Percentiles rank a stretch among this genome's conserved stretches.
These are phyloP conservation scores for Whalleya microplaca DNA, from an alignment of 2,329 filamentous ascomycete species.

Conservation along the genomic window DNA sequence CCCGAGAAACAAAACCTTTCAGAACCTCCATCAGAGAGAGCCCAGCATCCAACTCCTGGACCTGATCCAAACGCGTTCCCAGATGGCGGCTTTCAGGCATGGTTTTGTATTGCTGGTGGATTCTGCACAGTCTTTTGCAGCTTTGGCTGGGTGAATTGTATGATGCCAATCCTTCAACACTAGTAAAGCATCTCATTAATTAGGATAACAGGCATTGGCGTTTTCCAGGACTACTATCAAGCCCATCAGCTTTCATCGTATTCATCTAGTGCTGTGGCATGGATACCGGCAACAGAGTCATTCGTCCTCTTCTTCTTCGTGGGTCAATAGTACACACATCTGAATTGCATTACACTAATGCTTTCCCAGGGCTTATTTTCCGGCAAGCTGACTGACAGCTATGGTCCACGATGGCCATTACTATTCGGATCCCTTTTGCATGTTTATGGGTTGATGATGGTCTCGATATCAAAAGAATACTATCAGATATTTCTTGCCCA, in stretches of 20 bases:
- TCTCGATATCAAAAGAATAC: slow-evolving; percentile 55
- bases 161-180: neutral
- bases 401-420: slow-evolving; percentile 32
- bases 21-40: slow-evolving; percentile 7
- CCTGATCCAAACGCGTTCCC: slow-evolving; percentile 18
- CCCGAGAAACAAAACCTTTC: slow-evolving; percentile 1
- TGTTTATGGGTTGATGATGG: slow-evolving; percentile 63
- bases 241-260: slow-evolving; percentile 21
- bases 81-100: slow-evolving; percentile 26
- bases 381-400: slow-evolving; percentile 15
- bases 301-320: slow-evolving; percentile 27
- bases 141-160: slow-evolving; percentile 29
- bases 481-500: slow-evolving; percentile 61
- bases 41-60: neutral
- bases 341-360: slow-evolving; percentile 2
- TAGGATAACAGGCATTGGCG: slow-evolving; percentile 22
- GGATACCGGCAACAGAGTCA: slow-evolving; percentile 24
- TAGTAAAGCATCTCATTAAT: slow-evolving; percentile 3
- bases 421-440: slow-evolving; percentile 55
- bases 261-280: slow-evolving; percentile 20
- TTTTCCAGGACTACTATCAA: slow-evolving; percentile 29
- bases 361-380: slow-evolving; percentile 14
- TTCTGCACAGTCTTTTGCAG: slow-evolving; percentile 25
- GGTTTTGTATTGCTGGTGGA: slow-evolving; percentile 26
- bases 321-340: slow-evolving; percentile 2